phyloP scores from a whole-genome alignment of 2,329 filamentous ascomycete species.

The Mariannaea sp. region DNA sequence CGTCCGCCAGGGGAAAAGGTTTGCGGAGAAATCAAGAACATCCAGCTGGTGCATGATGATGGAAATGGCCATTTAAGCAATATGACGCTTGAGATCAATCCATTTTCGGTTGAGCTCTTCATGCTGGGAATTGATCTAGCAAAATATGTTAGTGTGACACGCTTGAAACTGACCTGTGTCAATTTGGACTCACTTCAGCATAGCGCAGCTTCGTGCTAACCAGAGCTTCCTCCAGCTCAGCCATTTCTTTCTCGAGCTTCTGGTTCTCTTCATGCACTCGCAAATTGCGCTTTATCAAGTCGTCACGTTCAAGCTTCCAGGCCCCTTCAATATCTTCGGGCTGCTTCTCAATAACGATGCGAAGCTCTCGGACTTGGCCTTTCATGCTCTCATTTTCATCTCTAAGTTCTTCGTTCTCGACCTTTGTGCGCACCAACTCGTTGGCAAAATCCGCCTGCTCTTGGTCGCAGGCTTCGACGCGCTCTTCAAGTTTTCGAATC shows the following conservation, averaged over 20 bases:
- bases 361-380: conserved; percentile 83
- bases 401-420: conserved; percentile 86
- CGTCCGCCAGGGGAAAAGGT: conserved; percentile 14
- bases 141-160: conserved; percentile 21
- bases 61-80: conserved; percentile 45
- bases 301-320: conserved; percentile 84
- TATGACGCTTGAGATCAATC: conserved; percentile 71
- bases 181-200: conserved; percentile 74
- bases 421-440: conserved; percentile 88
- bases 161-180: not conserved
- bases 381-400: conserved; percentile 90
- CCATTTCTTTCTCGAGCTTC: conserved; percentile 83
- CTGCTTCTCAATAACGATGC: conserved; percentile 85
- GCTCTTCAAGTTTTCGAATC: conserved; percentile 84
- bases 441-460: conserved; percentile 92
- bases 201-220: conserved; percentile 94
- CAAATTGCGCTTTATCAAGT: conserved; percentile 88
- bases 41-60: not conserved
- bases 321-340: conserved; percentile 84
- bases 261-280: conserved; percentile 95
- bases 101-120: conserved; percentile 77
- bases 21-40: not conserved
- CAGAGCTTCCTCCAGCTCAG: conserved; percentile 88
- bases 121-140: conserved; percentile 71
- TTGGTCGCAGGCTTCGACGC: conserved; percentile 83